phyloP scores from a whole-genome alignment of 2,329 filamentous ascomycete genomes.

The Tricladium varicosporioides region DNA sequence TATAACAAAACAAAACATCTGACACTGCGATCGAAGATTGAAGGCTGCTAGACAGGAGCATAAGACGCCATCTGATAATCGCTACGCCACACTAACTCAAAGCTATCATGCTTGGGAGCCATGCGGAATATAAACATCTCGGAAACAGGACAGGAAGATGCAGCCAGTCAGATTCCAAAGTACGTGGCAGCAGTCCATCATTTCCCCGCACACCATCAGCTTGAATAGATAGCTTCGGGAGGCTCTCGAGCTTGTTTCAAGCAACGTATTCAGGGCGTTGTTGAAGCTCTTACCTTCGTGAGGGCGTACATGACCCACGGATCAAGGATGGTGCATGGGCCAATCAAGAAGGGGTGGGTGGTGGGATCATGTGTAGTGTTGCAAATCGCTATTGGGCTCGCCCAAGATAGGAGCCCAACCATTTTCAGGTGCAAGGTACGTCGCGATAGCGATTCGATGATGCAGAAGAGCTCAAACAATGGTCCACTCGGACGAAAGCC shows the following conservation, averaged over 20 bases:
- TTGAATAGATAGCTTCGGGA: background rate
- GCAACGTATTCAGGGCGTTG: conserved; percentile 3
- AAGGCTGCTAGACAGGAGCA: background rate
- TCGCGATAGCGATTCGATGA: conserved; percentile 20
- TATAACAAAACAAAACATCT: conserved; percentile 5
- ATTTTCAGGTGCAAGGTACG: conserved; percentile 18
- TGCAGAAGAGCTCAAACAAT: background rate
- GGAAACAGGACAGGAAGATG: conserved; percentile 4
- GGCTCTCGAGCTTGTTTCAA: conserved; percentile 10
- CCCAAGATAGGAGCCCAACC: conserved; percentile 15
- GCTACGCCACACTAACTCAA: too few species aligned
- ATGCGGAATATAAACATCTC: conserved; percentile 7
- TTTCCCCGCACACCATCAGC: conserved; percentile 16
- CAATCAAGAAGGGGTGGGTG: conserved; percentile 12
- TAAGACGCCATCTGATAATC: too few species aligned
- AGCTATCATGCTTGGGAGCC: conserved; percentile 6
- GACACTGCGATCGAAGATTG: background rate
- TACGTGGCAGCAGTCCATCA: conserved; percentile 22
- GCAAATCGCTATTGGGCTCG: conserved; percentile 16
- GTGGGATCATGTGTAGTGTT: conserved; percentile 3
- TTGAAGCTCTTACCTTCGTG: conserved; percentile 6
- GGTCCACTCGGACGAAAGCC: conserved; percentile 13
- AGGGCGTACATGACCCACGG: conserved; percentile 5
- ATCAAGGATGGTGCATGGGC: conserved; percentile 2
- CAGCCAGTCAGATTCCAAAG: conserved; percentile 10